Evolutionary conservation across 2,329 filamentous ascomycete genomes (phyloP).

Genomic region (Tolypocladium ophioglossoides): DNA sequence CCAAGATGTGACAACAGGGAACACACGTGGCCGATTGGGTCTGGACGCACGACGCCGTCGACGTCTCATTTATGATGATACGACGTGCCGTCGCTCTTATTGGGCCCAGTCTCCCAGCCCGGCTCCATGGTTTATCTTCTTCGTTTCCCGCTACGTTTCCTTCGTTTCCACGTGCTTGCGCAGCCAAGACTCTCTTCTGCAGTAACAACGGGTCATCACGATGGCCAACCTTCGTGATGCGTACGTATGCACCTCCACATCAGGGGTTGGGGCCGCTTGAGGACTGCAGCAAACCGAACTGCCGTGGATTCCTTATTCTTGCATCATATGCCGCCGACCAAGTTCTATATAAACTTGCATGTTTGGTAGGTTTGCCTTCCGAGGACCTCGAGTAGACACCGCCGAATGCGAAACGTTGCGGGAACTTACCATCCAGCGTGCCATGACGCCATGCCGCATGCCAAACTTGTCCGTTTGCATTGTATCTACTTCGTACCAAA

Average conservation of each 20-base stretch:
- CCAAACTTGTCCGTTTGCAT: neutral
- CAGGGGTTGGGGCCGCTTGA: neutral
- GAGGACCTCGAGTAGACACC: too few species aligned
- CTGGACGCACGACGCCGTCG: neutral
- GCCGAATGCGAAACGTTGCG: neutral
- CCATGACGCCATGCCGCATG: neutral
- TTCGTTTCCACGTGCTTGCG: neutral
- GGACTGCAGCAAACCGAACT: neutral
- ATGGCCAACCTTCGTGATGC: neutral
- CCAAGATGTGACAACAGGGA: neutral
- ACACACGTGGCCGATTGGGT: constrained; percentile 2
- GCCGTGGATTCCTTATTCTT: neutral
- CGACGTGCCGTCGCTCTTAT: neutral
- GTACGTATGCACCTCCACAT: neutral
- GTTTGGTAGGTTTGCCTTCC: neutral
- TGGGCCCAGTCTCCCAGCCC: neutral
- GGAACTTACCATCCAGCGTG: neutral
- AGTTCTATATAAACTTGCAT: neutral
- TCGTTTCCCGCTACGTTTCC: neutral
- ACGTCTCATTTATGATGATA: neutral
- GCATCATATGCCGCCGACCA: neutral
- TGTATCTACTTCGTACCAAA: too few species aligned
- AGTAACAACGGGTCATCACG: neutral
- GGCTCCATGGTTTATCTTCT: neutral
- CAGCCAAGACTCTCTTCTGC: neutral